Percentiles rank a stretch among this genome's conserved stretches.
Evolutionary conservation across 2,329 filamentous ascomycete genomes (phyloP).

Genomic region (Cadophora gregata): DNA sequence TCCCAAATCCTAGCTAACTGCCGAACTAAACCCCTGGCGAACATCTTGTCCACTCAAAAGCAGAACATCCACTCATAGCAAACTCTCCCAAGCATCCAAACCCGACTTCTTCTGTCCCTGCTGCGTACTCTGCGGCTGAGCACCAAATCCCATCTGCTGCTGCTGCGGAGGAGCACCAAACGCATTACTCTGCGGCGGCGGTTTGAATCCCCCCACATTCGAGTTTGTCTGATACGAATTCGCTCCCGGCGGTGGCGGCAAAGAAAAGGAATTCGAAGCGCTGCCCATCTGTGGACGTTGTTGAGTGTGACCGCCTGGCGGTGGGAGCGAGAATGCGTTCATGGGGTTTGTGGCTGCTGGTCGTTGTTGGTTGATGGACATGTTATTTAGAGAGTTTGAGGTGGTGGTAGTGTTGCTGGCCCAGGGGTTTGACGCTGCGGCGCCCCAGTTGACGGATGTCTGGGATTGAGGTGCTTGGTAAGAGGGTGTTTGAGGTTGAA

Average conservation of each 20-base stretch:
- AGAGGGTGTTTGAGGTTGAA: slow-evolving; percentile 33
- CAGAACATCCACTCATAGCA: no score
- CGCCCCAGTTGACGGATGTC: slow-evolving; percentile 56
- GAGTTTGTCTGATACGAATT: slow-evolving; percentile 21
- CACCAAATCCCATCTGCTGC: slow-evolving; percentile 30
- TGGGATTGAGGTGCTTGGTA: slow-evolving; percentile 35
- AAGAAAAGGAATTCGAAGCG: slow-evolving; percentile 50
- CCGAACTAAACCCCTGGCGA: no score
- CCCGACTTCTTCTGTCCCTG: slow-evolving; percentile 47
- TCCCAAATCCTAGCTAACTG: no score
- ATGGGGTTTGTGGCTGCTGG: slow-evolving; percentile 45
- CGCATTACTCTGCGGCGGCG: slow-evolving; percentile 38
- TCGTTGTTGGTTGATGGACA: slow-evolving; percentile 55
- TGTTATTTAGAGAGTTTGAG: slow-evolving; percentile 50
- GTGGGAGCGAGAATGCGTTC: slow-evolving; percentile 60
- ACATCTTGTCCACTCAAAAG: no score
- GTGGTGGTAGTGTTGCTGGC: slow-evolving; percentile 48
- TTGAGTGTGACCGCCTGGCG: slow-evolving; percentile 48
- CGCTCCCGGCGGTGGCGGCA: slow-evolving; percentile 39
- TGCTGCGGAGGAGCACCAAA: slow-evolving; percentile 44
- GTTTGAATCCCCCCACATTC: slow-evolving; percentile 10
- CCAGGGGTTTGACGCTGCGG: slow-evolving; percentile 57
- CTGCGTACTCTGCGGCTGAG: slow-evolving; percentile 24
- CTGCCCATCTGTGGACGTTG: slow-evolving; percentile 17
- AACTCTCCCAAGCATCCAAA: slow-evolving; percentile 61